A percentile compares a stretch with the other conserved stretches of the same genome.
Evolutionary conservation across 257 asterid species (phyloP).

Genomic region (Solanum rostratum): DNA sequence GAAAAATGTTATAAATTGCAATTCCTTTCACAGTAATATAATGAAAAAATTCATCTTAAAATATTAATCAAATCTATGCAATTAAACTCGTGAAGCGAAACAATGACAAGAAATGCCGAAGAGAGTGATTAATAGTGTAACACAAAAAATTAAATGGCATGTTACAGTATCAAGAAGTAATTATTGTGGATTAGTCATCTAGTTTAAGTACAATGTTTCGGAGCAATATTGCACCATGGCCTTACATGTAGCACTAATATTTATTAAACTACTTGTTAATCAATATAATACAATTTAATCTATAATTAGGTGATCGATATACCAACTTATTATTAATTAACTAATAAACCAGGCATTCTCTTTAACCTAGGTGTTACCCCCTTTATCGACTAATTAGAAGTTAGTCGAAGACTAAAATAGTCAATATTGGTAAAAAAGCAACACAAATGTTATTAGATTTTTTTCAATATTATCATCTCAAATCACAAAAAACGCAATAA

Average conservation of each 20-base stretch:
- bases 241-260: conserved; percentile 28
- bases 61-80: too few species aligned
- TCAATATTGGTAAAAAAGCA: neutral
- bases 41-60: too few species aligned
- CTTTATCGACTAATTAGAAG: neutral
- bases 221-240: conserved; percentile 41
- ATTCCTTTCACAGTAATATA: too few species aligned
- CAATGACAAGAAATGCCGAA: too few species aligned
- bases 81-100: too few species aligned
- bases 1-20: too few species aligned
- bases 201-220: conserved; percentile 8
- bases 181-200: neutral
- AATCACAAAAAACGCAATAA: too few species aligned
- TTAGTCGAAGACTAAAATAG: neutral
- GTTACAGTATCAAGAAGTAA: neutral
- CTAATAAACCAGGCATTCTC: neutral
- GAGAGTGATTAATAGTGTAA: neutral
- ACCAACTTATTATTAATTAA: neutral
- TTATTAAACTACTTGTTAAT: neutral
- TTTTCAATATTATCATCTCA: too few species aligned
- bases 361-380: conserved; percentile 39
- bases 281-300: neutral
- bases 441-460: too few species aligned
- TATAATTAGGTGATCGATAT: neutral
- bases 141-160: neutral